Conservation (phyloP, 73 alveolate genomes). For the Uronychia binucleata region DNA sequence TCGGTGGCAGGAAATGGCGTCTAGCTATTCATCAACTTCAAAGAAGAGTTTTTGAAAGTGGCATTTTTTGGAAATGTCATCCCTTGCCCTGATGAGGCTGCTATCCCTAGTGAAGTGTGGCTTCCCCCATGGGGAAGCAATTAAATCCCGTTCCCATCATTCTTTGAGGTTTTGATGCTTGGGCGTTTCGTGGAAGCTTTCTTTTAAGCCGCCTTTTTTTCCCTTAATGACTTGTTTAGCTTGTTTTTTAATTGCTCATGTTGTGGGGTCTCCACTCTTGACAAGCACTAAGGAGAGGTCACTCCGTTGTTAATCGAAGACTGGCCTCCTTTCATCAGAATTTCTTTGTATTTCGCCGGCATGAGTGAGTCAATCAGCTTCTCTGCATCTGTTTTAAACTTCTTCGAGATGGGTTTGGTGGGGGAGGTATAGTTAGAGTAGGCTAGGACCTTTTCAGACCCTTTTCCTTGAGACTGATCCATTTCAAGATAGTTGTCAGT, state of each 20-base stretch:
- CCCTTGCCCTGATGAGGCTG: background rate
- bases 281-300: background rate
- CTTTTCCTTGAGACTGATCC: background rate
- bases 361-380: background rate
- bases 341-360: background rate
- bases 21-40: background rate
- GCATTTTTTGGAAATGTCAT: background rate
- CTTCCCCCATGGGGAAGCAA: background rate
- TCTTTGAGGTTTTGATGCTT: background rate
- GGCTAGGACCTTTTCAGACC: background rate
- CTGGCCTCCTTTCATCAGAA: background rate
- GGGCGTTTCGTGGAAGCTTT: background rate
- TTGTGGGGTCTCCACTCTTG: background rate
- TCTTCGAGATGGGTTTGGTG: background rate
- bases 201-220: background rate
- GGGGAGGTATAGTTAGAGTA: background rate
- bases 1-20: background rate
- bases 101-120: background rate
- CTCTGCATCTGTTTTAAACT: background rate
- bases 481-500: background rate
- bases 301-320: background rate
- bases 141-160: background rate
- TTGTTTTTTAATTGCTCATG: background rate
- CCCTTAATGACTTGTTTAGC: background rate
- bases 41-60: background rate